phyloP scores from a whole-genome alignment of 1,284 basidiomycete genomes.

The Rhodotorula sp. region DNA sequence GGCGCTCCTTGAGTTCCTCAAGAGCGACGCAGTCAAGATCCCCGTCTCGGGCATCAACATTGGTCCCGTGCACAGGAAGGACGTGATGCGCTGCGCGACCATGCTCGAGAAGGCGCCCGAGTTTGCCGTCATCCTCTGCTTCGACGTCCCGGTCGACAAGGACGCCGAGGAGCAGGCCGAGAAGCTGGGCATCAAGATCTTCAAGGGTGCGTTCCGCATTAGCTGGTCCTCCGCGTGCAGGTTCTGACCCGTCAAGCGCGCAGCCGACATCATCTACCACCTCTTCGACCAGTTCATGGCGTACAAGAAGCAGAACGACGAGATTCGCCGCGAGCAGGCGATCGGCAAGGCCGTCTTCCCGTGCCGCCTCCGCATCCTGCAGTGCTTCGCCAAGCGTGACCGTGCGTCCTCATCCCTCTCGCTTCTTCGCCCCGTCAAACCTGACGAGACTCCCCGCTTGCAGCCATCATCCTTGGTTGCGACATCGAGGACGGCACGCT shows the following conservation, averaged over 20 bases:
- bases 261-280: slow-evolving; percentile 98
- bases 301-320: slow-evolving; percentile 91
- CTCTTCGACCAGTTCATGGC: slow-evolving; percentile 95
- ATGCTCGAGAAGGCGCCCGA: slow-evolving; percentile 98
- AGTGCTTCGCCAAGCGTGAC: slow-evolving; percentile 93
- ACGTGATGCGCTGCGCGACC: slow-evolving; percentile 86
- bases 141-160: slow-evolving; percentile 88
- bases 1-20: slow-evolving; percentile 92
- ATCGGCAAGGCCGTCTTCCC: slow-evolving; percentile 97
- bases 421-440: not conserved
- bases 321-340: slow-evolving; percentile 89
- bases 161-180: slow-evolving; percentile 90
- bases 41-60: slow-evolving; percentile 96
- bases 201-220: slow-evolving; percentile 68
- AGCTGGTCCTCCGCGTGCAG: not conserved
- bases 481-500: slow-evolving; percentile 90
- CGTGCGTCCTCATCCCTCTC: slow-evolving; percentile 54
- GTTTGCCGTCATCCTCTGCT: slow-evolving; percentile 91
- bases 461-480: slow-evolving; percentile 81
- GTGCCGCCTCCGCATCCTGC: slow-evolving; percentile 87
- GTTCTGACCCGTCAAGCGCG: slow-evolving; percentile 3
- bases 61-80: slow-evolving; percentile 94
- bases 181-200: slow-evolving; percentile 89
- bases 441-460: not conserved
- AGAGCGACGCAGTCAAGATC: slow-evolving; percentile 72